phyloP scores from a whole-genome alignment of 345 rosid species.

The Brassica cretica region DNA sequence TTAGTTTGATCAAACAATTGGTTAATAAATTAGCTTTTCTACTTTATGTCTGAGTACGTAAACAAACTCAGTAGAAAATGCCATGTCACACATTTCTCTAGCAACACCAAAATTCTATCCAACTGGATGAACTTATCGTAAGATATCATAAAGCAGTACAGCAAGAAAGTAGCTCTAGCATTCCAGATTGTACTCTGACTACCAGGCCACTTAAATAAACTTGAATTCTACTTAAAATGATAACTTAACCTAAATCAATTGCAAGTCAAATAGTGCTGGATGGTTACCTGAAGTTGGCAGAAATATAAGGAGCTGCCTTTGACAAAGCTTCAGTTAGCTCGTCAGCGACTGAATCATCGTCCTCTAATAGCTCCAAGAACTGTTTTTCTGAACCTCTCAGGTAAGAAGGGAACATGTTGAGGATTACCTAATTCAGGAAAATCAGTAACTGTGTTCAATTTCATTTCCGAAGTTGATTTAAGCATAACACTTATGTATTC shows the following conservation, averaged over 20 bases:
- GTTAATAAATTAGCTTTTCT: not conserved
- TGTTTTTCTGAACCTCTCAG: conserved; percentile 70
- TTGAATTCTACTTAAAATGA: conserved; percentile 9
- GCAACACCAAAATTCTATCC: not conserved
- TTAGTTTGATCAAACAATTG: not conserved
- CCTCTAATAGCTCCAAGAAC: conserved; percentile 52
- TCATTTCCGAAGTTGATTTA: conserved; percentile 2
- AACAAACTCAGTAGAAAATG: conserved; percentile 6
- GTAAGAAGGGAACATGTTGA: conserved; percentile 66
- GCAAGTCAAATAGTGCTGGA: conserved; percentile 17
- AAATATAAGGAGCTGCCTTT: conserved; percentile 68
- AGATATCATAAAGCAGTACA: conserved; percentile 5
- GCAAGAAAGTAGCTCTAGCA: conserved; percentile 1
- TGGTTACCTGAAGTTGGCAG: conserved; percentile 65
- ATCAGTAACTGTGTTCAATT: conserved; percentile 14
- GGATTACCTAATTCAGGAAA: conserved; percentile 51
- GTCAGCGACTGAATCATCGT: conserved; percentile 47
- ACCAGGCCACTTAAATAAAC: conserved; percentile 11
- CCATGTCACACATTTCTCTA: not conserved
- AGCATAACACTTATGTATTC: conserved; percentile 12
- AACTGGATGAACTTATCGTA: not conserved
- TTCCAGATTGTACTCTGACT: conserved; percentile 5
- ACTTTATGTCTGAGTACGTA: not conserved
- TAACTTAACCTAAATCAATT: conserved; percentile 16
- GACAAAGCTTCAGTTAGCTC: conserved; percentile 58